Evolutionary conservation across 495 filamentous ascomycete species (phyloP).

Genomic region (Xylaria longipes): DNA sequence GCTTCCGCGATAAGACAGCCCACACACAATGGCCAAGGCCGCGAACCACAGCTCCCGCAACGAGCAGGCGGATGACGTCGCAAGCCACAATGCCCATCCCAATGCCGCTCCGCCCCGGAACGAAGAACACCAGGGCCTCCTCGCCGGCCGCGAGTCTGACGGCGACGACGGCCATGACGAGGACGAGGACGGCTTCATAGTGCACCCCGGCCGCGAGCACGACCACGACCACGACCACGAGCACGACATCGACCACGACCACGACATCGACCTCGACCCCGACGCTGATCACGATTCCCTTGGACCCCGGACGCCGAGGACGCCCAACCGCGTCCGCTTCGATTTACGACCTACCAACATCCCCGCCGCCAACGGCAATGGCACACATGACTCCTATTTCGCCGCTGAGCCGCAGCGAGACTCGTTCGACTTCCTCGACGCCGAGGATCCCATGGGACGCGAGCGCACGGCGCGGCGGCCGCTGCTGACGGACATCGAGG

Average conservation of each 20-base stretch:
- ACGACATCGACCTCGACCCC: constrained; percentile 27
- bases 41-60: constrained; percentile 43
- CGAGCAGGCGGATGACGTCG: constrained; percentile 30
- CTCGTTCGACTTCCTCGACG: constrained; percentile 48
- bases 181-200: constrained; percentile 45
- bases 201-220: constrained; percentile 42
- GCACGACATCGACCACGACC: constrained; percentile 25
- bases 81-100: constrained; percentile 22
- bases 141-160: constrained; percentile 40
- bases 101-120: constrained; percentile 32
- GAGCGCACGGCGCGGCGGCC: constrained; percentile 59
- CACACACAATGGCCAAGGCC: constrained; percentile 53
- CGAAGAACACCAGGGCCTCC: constrained; percentile 55
- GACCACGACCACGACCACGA: constrained; percentile 28
- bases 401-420: constrained; percentile 41
- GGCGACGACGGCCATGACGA: constrained; percentile 32
- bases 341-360: constrained; percentile 65
- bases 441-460: constrained; percentile 51
- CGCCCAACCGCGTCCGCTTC: constrained; percentile 86
- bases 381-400: constrained; percentile 21
- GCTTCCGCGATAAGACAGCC: constrained; percentile 38
- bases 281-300: constrained; percentile 23
- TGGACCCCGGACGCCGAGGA: constrained; percentile 70
- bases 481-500: constrained; percentile 84
- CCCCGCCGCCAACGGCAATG: constrained; percentile 38